These are phyloP conservation scores for Arctium minus DNA, from an alignment of 129 eudicot genomes.

Conservation along the genomic window DNA sequence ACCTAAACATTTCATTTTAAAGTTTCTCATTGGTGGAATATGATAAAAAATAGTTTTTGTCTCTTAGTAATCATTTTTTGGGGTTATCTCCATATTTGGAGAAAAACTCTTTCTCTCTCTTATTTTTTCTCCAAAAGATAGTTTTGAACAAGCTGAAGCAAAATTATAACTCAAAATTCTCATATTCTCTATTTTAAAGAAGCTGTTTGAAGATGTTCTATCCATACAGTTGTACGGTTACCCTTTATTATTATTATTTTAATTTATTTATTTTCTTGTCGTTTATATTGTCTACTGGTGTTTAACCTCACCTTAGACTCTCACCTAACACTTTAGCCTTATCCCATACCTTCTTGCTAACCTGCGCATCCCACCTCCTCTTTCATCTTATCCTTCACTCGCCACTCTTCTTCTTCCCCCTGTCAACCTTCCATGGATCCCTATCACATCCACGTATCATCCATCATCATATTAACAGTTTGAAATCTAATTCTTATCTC, in stretches of 20 bases:
- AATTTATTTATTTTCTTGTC: constrained; percentile 6
- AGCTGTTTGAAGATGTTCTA: too few species aligned
- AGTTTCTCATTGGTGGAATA: too few species aligned
- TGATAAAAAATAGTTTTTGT: too few species aligned
- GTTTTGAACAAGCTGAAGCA: too few species aligned
- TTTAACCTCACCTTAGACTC: constrained; percentile 20
- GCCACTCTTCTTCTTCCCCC: constrained; percentile 23
- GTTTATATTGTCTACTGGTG: constrained; percentile 27
- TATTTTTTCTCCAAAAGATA: too few species aligned
- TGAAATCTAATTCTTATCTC: background rate
- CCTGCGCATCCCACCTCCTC: constrained; percentile 28
- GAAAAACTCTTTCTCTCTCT: too few species aligned
- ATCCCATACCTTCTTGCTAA: constrained; percentile 21
- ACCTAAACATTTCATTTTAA: too few species aligned
- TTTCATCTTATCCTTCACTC: constrained; percentile 34
- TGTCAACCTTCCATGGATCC: constrained; percentile 25
- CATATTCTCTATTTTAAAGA: too few species aligned
- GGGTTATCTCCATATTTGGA: too few species aligned
- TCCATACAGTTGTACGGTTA: constrained; percentile 6
- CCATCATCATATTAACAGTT: background rate
- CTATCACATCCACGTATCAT: constrained; percentile 3
- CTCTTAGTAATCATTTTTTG: too few species aligned
- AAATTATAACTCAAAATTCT: too few species aligned
- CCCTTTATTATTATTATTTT: background rate
- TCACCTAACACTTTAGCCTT: constrained; percentile 32